These are phyloP conservation scores for Gigaspora rosea DNA, from an alignment of 192 early-diverging fungal genomes.

Conservation along the genomic window DNA sequence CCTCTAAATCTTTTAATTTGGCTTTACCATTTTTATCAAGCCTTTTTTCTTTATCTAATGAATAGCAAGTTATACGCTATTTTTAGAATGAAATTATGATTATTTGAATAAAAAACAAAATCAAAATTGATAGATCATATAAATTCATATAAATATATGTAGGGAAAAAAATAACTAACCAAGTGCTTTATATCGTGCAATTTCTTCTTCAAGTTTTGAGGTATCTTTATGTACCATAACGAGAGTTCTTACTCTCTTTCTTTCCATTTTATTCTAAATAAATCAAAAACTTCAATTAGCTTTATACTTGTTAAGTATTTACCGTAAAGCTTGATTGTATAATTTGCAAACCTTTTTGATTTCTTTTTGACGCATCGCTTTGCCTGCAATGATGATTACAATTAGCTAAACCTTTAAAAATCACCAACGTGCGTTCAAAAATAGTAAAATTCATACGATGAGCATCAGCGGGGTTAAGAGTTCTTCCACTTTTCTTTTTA, in stretches of 20 bases:
- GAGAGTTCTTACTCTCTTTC: constrained; percentile 56
- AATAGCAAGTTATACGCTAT: too few species aligned
- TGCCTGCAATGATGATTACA: constrained; percentile 32
- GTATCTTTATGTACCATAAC: constrained; percentile 60
- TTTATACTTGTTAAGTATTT: background rate
- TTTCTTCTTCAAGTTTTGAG: constrained; percentile 53
- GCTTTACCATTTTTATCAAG: constrained; percentile 50
- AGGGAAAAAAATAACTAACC: constrained; percentile 40
- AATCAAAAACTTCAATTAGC: background rate
- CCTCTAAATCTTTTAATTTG: constrained; percentile 46
- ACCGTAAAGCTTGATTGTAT: background rate
- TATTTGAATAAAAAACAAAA: constrained; percentile 7
- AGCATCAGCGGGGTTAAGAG: constrained; percentile 50
- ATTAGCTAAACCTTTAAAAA: constrained; percentile 33
- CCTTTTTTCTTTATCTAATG: constrained; percentile 40
- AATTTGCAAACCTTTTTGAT: constrained; percentile 54
- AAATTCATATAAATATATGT: background rate
- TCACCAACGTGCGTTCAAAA: background rate
- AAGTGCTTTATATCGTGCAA: constrained; percentile 43
- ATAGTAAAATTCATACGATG: constrained; percentile 17
- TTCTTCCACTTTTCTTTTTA: constrained; percentile 44
- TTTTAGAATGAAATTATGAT: background rate
- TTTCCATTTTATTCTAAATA: constrained; percentile 64
- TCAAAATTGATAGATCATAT: background rate
- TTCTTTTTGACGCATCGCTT: constrained; percentile 57